phyloP scores from a whole-genome alignment of 2,329 filamentous ascomycete genomes.

The Chrysoporthe deuterocubensis region DNA sequence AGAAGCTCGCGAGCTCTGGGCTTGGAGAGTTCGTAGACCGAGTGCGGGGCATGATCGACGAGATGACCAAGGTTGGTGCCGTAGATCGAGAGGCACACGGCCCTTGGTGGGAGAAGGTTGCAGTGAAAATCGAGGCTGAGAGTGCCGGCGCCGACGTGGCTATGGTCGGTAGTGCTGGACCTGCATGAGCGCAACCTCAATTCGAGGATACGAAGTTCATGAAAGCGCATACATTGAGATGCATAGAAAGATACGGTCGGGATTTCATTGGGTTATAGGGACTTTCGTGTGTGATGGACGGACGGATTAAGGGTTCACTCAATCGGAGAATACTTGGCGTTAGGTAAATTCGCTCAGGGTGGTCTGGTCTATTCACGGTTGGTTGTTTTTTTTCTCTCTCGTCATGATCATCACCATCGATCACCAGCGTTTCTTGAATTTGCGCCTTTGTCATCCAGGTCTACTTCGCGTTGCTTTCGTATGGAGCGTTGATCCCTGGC shows the following conservation, averaged over 20 bases:
- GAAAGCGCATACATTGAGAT: slow-evolving; percentile 4
- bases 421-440: neutral
- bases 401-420: neutral
- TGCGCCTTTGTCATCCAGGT: neutral
- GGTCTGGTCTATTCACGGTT: neutral
- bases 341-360: neutral
- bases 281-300: neutral
- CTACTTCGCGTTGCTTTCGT: neutral
- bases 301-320: neutral
- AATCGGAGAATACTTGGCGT: neutral
- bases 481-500: neutral
- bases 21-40: slow-evolving; percentile 74
- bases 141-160: neutral
- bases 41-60: slow-evolving; percentile 71
- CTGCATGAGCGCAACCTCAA: neutral
- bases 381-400: neutral
- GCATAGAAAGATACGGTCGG: neutral
- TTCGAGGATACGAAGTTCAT: neutral
- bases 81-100: slow-evolving; percentile 73
- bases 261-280: neutral
- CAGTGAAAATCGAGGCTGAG: slow-evolving; percentile 52
- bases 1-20: slow-evolving; percentile 70
- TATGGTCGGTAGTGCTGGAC: neutral
- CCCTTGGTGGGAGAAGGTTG: slow-evolving; percentile 71
- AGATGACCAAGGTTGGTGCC: slow-evolving; percentile 65